Conservation (phyloP, 192 early-diverging fungal genomes). For the Ramicandelaber brevisporus region DNA sequence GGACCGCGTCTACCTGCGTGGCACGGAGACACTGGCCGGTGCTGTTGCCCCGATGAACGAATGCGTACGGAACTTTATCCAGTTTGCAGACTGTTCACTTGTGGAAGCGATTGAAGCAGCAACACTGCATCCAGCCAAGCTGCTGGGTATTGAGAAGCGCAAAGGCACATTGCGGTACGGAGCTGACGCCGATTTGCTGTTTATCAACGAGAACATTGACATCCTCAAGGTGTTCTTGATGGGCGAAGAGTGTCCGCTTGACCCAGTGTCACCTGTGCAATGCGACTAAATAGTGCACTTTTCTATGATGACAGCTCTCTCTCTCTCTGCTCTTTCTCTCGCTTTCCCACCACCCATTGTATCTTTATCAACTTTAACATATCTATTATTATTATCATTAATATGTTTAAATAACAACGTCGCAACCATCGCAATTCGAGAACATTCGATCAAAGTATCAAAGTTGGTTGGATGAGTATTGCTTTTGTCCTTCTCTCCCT, state of each 20-base stretch:
- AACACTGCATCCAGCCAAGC: conserved; percentile 46
- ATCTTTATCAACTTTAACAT: neutral
- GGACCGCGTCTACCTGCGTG: conserved; percentile 43
- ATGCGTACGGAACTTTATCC: conserved; percentile 51
- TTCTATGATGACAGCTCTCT: neutral
- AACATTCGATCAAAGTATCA: neutral
- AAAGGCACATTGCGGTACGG: conserved; percentile 48
- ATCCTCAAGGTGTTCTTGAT: conserved; percentile 46
- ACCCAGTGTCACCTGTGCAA: conserved; percentile 6
- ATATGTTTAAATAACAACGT: neutral
- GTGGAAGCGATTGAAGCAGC: conserved; percentile 62
- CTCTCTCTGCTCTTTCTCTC: neutral
- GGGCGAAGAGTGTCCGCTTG: conserved; percentile 23
- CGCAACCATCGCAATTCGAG: neutral
- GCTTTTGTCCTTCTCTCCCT: neutral
- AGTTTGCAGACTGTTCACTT: conserved; percentile 44
- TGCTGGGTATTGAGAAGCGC: conserved; percentile 36
- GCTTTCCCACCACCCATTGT: neutral
- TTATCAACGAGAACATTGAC: conserved; percentile 31
- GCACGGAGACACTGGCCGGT: conserved; percentile 50
- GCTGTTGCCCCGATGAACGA: conserved; percentile 34
- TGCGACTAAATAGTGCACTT: neutral
- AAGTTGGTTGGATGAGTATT: neutral
- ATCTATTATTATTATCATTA: neutral
- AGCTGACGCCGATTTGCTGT: conserved; percentile 51